These are phyloP conservation scores for Yamadazyma blattariae DNA, from an alignment of 1,139 yeast genomes.

Conservation along the genomic window DNA sequence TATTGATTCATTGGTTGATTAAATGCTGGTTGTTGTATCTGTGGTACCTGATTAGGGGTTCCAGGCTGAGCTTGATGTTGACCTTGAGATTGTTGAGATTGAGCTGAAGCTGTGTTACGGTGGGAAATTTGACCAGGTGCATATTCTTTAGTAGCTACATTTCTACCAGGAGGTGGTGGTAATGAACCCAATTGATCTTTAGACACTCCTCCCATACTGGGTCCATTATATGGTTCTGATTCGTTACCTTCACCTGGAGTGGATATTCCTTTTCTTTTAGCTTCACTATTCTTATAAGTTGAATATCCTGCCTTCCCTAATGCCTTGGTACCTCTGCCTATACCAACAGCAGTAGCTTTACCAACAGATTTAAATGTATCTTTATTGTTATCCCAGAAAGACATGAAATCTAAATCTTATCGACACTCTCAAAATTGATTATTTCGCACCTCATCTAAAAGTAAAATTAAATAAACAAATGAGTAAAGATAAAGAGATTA, in stretches of 20 bases:
- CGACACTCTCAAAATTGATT: not conserved
- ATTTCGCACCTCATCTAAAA: slow-evolving; percentile 5
- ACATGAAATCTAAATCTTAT: slow-evolving; percentile 16
- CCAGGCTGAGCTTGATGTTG: not conserved
- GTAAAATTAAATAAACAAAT: slow-evolving; percentile 6
- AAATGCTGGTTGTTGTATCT: not conserved
- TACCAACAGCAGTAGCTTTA: slow-evolving; percentile 43
- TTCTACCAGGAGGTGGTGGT: slow-evolving; percentile 41
- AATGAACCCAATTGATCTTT: slow-evolving; percentile 24
- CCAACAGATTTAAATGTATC: slow-evolving; percentile 49
- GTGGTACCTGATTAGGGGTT: too few relatives aligned
- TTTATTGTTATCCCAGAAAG: slow-evolving; percentile 56
- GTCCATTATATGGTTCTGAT: not conserved
- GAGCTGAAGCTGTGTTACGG: not conserved
- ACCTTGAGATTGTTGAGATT: not conserved
- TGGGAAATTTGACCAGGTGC: slow-evolving; percentile 2
- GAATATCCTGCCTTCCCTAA: slow-evolving; percentile 48
- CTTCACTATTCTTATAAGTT: slow-evolving; percentile 44
- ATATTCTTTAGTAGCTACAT: not conserved
- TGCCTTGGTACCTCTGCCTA: slow-evolving; percentile 49
- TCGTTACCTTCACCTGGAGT: slow-evolving; percentile 2
- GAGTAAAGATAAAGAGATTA: slow-evolving; percentile 4
- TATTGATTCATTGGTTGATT: not conserved
- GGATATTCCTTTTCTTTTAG: slow-evolving; percentile 20
- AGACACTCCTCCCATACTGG: slow-evolving; percentile 8